A percentile compares a stretch with the other conserved stretches of the same genome.
phyloP scores from a whole-genome alignment of 306 rosid genomes.

The Fragaria ananassa region DNA sequence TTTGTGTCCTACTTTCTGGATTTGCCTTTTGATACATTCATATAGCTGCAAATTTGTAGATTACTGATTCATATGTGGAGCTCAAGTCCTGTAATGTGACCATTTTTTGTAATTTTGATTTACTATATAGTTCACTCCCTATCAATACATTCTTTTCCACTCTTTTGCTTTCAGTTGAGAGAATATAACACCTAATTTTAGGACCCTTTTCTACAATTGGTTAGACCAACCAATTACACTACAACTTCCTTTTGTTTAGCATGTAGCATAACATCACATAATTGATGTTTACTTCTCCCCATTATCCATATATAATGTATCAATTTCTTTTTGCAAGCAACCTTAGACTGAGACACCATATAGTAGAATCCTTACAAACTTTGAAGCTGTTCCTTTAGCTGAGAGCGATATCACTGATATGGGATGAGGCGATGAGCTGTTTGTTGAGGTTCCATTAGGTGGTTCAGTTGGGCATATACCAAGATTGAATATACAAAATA shows the following conservation, averaged over 20 bases:
- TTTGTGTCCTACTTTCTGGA: background rate
- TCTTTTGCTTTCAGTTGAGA: background rate
- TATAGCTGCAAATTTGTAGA: background rate
- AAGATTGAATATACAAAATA: slow-evolving; percentile 4
- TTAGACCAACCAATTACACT: background rate
- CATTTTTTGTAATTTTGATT: background rate
- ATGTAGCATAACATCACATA: background rate
- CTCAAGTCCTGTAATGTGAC: background rate
- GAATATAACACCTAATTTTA: background rate
- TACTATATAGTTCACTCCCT: background rate
- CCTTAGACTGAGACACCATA: background rate
- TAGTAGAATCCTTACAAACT: background rate
- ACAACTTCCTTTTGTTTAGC: background rate
- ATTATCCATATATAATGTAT: background rate
- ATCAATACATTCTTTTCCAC: background rate
- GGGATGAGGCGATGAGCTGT: slow-evolving; percentile 1
- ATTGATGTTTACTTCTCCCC: background rate
- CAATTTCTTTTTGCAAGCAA: background rate
- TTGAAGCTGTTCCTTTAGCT: background rate
- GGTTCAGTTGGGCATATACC: slow-evolving; percentile 2
- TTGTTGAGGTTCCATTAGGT: background rate
- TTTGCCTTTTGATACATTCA: background rate
- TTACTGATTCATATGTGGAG: slow-evolving; percentile 6
- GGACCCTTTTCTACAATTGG: background rate
- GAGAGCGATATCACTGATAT: background rate